Evolutionary conservation across 805 yeast genomes (phyloP), one percentile per base, ranked within the genome.

Genomic region (Kodamaea restingae): DNA sequence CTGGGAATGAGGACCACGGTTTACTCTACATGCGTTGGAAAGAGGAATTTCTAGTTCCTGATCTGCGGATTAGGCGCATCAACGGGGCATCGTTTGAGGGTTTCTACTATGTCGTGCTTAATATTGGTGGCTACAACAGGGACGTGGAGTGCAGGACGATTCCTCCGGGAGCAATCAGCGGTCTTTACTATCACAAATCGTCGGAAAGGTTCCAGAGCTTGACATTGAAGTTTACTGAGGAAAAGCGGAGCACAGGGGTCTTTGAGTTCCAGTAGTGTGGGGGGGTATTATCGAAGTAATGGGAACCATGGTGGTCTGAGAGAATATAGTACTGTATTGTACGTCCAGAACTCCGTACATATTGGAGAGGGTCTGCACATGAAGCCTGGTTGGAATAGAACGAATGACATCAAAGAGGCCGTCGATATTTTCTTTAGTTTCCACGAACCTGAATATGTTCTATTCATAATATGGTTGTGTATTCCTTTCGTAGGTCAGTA

Each of bases 21-120:
- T 57, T 52, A 51, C 61, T 90, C 4, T 90, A 80, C 56, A 90
- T 90, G 96, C 73, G 96, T 49, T 90, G 98, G 98, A 90, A 90
- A 62, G 98, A 90, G 60, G 77, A 80, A 52, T 88, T 88, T 54
- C 63, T 90, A 44, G 80, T 85, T 7, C 95, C 95, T 0, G 95
- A 88, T 61, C 80, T 88, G 21, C 61, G 65, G 41, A 64, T 81
- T n/a, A 75, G 69, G 43, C 77, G 72, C 48, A 75, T 75, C 41
- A 67, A 65, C 47, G 91, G 76, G 11, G 96, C 96, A 0, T 84
- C 95, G 2, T 90, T 82, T 59, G 96, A 88, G 31, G 98, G 98
- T 0, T 88, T 88, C 56, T 90, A 90, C 60, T 90, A 88, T 56
- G 77, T 88, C 20, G 86, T 88, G 31, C 80, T 88, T 51, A 85